Conservation (phyloP, 331 rosid species). For the Rhamnella rubrinervis region DNA sequence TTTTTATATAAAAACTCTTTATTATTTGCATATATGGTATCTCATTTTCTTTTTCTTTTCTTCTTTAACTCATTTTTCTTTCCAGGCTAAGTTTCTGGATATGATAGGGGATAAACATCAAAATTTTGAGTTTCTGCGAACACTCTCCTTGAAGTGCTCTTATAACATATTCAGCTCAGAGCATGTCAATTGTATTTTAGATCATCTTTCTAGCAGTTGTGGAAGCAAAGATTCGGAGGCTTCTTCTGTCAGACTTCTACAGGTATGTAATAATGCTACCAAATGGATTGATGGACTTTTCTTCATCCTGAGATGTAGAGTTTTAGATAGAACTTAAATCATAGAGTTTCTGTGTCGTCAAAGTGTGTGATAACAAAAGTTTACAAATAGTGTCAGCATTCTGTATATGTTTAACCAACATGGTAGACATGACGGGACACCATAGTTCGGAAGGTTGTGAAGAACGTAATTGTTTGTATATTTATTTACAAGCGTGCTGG, state of each 20-base stretch:
- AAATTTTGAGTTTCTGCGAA: conserved; percentile 56
- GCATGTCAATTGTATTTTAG: conserved; percentile 54
- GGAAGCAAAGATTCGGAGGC: conserved; percentile 50
- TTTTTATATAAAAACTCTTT: neutral
- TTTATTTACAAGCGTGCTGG: too few relatives aligned
- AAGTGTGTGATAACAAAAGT: too few relatives aligned
- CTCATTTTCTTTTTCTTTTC: conserved; percentile 3
- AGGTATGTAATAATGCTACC: conserved; percentile 47
- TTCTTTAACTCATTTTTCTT: neutral
- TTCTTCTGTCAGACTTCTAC: conserved; percentile 66
- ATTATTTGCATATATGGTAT: conserved; percentile 9
- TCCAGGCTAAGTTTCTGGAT: conserved; percentile 56
- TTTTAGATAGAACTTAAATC: neutral
- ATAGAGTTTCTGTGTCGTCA: too few relatives aligned
- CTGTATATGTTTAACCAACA: too few relatives aligned
- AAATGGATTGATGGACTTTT: conserved; percentile 15
- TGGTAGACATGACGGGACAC: too few relatives aligned
- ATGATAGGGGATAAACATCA: conserved; percentile 57
- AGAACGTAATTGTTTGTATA: too few relatives aligned
- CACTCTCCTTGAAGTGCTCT: conserved; percentile 77
- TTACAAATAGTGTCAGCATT: too few relatives aligned
- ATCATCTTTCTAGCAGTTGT: conserved; percentile 42
- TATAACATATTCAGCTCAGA: conserved; percentile 72
- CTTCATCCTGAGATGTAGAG: neutral
- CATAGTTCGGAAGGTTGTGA: too few relatives aligned